Evolutionary conservation across 2,329 filamentous ascomycete species (phyloP), one percentile per base, ranked within the genome.

Genomic region (Ophiocordyceps camponoti-saundersi): DNA sequence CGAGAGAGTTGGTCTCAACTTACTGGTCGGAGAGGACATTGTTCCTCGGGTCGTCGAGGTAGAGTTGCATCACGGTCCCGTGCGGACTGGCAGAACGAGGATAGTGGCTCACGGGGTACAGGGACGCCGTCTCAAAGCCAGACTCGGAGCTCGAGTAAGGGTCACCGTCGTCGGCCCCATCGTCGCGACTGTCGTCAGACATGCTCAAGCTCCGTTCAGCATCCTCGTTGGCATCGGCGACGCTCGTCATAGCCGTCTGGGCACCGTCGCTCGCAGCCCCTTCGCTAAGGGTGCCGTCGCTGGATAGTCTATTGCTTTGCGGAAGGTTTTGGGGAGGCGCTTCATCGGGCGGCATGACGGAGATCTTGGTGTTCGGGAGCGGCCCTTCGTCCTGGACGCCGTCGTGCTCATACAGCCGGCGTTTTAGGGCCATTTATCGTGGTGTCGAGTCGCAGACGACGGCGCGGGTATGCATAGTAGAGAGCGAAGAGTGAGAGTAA

Each of bases 61-160:
- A 49, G 48, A 61, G 56, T 20, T 61, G 59, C 45, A 61, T 57
- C 44, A 64, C 65, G 21, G 61, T 53, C 18, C 59, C 59, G 49
- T 65, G 62, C 23, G 59, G 55, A 41, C 57, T 53, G 21, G 62
- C 51, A n/a, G 63, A 52, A 16, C 57, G 55, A 3, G 64, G 66
- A 49, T 68, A 67, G 43, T 63, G 61, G 48, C 62, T 66, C 32
- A 59, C 55, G 10, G 69, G 59, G 48, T 70, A 71, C 15, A 68
- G 52, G 6, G 69, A 70, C n/a, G 58, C 57, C 36, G 67, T 64
- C 44, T 72, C 69, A 41, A 48, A 42, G 20, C 54, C 52, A 26
- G 51, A 60, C 44, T 63, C 56, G 41, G 56, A 53, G 18, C 55
- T 39, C 6, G 36, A 39, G 36, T 39, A 39, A n/a, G 16, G 16